Percentiles rank a stretch among this genome's conserved stretches.
Conservation (phyloP, 1,139 yeast genomes). For the Taphrina communis region DNA sequence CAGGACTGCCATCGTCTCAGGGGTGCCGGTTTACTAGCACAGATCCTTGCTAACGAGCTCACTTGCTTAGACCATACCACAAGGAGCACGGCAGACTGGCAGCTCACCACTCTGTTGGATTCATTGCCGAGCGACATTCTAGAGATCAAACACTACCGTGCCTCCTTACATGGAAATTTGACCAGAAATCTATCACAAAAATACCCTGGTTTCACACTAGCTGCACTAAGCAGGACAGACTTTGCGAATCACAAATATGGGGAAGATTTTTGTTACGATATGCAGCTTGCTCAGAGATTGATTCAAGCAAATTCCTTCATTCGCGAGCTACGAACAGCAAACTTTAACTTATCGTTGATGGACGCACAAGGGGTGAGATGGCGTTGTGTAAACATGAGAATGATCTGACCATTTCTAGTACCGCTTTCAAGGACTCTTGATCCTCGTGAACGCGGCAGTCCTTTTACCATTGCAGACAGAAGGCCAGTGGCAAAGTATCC, state of each 20-base stretch:
- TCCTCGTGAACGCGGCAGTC: background rate
- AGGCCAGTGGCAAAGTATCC: slow-evolving; percentile 11
- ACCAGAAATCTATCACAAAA: slow-evolving; percentile 57
- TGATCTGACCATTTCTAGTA: background rate
- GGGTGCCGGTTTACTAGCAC: slow-evolving; percentile 70
- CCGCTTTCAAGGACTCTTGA: slow-evolving; percentile 5
- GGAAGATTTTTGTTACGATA: slow-evolving; percentile 62
- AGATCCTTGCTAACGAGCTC: slow-evolving; percentile 73
- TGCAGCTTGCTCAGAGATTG: slow-evolving; percentile 67
- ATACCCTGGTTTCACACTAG: slow-evolving; percentile 59
- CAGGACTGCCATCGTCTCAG: slow-evolving; percentile 64
- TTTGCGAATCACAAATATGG: slow-evolving; percentile 61
- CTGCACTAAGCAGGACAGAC: slow-evolving; percentile 62
- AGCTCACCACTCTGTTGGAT: slow-evolving; percentile 53
- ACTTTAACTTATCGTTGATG: slow-evolving; percentile 67
- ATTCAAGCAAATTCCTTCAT: slow-evolving; percentile 59
- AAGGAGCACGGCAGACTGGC: background rate
- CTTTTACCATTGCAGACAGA: background rate
- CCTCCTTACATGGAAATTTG: slow-evolving; percentile 58
- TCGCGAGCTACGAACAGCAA: slow-evolving; percentile 63
- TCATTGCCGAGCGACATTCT: slow-evolving; percentile 48
- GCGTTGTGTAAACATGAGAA: background rate
- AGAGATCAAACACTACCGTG: slow-evolving; percentile 55
- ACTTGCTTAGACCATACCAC: slow-evolving; percentile 57
- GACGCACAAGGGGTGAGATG: slow-evolving; percentile 59